Evolutionary conservation across 2,329 filamentous ascomycete genomes (phyloP).

Genomic region (Ophiostoma piceae): DNA sequence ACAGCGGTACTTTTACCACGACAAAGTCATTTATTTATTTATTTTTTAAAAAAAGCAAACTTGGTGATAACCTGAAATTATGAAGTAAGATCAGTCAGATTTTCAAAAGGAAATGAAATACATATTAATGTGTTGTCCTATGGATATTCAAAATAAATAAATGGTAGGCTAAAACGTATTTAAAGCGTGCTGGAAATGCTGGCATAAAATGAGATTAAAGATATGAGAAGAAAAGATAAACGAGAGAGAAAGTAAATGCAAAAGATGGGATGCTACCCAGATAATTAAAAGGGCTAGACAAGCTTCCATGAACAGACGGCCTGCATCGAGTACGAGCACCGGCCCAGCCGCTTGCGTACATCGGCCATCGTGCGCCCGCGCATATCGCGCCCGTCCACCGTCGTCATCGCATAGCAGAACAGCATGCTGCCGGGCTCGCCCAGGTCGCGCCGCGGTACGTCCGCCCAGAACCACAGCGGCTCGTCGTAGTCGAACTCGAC

Average conservation of each 20-base stretch:
- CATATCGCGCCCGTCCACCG: constrained; percentile 43
- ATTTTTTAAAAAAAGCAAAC: too few relatives aligned
- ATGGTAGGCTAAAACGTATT: background rate
- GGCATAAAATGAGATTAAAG: too few relatives aligned
- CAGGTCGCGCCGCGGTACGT: constrained; percentile 61
- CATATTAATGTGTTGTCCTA: background rate
- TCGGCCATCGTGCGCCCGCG: constrained; percentile 47
- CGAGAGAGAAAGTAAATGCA: background rate
- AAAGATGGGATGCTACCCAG: background rate
- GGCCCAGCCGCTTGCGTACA: constrained; percentile 42
- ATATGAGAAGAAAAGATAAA: too few relatives aligned
- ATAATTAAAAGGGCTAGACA: constrained; percentile 31
- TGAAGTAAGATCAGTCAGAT: too few relatives aligned
- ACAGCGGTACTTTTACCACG: too few relatives aligned
- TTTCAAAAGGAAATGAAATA: too few relatives aligned
- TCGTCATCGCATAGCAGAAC: constrained; percentile 55
- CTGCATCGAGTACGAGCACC: constrained; percentile 43
- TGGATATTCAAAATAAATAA: background rate
- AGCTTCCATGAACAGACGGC: constrained; percentile 48
- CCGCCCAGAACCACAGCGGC: constrained; percentile 71
- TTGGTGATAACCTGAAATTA: too few relatives aligned
- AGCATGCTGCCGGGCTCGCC: constrained; percentile 65
- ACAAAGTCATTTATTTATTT: too few relatives aligned
- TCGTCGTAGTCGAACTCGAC: constrained; percentile 70
- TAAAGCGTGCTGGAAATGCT: too few relatives aligned